These are phyloP conservation scores for Hypoxylon sp. DNA, from an alignment of 2,329 filamentous ascomycete genomes.

Conservation along the genomic window DNA sequence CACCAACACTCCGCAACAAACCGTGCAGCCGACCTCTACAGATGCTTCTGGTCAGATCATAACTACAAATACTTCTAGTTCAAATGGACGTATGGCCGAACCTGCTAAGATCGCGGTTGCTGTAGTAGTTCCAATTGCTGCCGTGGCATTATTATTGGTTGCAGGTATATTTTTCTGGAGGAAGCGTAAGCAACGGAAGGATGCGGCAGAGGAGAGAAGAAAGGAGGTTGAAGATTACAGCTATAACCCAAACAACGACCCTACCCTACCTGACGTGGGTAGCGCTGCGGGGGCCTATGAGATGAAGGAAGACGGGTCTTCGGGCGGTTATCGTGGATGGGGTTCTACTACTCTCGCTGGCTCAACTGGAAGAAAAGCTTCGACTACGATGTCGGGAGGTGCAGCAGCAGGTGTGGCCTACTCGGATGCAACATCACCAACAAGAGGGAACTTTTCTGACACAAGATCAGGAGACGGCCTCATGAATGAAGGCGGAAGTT, in stretches of 20 bases:
- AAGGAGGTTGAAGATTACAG: conserved; percentile 98
- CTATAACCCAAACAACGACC: conserved; percentile 97
- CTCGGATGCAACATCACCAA: conserved; percentile 82
- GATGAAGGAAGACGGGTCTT: conserved; percentile 81
- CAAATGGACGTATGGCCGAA: conserved; percentile 62
- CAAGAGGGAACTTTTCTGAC: conserved; percentile 75
- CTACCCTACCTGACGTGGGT: conserved; percentile 74
- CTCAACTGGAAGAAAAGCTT: conserved; percentile 84
- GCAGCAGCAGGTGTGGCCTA: conserved; percentile 72
- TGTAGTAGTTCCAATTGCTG: conserved; percentile 92
- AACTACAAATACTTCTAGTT: conserved; percentile 22
- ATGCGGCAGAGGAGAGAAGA: conserved; percentile 86
- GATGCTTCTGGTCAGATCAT: conserved; percentile 43
- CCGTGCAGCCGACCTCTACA: conserved; percentile 34
- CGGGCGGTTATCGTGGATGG: conserved; percentile 91
- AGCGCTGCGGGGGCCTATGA: conserved; percentile 72
- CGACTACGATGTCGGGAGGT: conserved; percentile 89
- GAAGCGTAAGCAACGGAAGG: conserved; percentile 87
- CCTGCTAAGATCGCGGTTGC: conserved; percentile 88
- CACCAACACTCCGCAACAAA: conserved; percentile 32
- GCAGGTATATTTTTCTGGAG: conserved; percentile 88
- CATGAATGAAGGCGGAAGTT: conserved; percentile 65
- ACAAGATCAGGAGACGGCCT: conserved; percentile 78
- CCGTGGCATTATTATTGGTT: conserved; percentile 84
- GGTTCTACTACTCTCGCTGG: conserved; percentile 80